phyloP scores from a whole-genome alignment of 768 basidiomycete species.

The Agrocybe pediades region DNA sequence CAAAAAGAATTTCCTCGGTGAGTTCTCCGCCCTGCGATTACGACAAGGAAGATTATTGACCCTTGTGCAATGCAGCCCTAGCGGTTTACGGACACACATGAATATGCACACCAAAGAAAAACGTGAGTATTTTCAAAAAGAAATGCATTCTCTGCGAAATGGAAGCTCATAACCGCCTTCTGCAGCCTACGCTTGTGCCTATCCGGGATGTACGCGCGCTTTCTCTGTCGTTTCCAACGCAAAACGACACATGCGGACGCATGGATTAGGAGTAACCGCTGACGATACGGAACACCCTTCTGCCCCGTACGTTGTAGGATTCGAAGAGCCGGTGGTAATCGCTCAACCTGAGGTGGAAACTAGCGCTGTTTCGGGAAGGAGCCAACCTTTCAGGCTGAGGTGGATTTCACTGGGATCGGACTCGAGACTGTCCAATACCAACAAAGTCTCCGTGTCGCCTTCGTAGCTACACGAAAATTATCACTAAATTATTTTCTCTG shows the following conservation, averaged over 20 bases:
- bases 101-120: slow-evolving; percentile 35
- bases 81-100: slow-evolving; percentile 35
- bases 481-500: background rate
- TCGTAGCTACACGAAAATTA: background rate
- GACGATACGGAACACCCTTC: slow-evolving; percentile 16
- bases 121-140: slow-evolving; percentile 21
- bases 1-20: slow-evolving; percentile 36
- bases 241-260: slow-evolving; percentile 63
- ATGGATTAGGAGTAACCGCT: slow-evolving; percentile 43
- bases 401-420: slow-evolving; percentile 6
- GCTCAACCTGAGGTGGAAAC: background rate
- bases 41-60: background rate
- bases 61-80: slow-evolving; percentile 23
- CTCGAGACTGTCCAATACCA: background rate
- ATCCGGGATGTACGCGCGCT: slow-evolving; percentile 50
- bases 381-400: slow-evolving; percentile 10
- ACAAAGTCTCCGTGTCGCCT: background rate
- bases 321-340: slow-evolving; percentile 27
- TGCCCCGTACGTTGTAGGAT: slow-evolving; percentile 28
- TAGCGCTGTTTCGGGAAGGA: background rate
- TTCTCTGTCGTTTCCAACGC: slow-evolving; percentile 71
- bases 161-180: background rate
- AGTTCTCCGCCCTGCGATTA: background rate
- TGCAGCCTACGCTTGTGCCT: slow-evolving; percentile 42
- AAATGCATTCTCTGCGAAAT: background rate